These are phyloP conservation scores for Fagus crenata DNA, from an alignment of 306 rosid genomes.

Conservation along the genomic window DNA sequence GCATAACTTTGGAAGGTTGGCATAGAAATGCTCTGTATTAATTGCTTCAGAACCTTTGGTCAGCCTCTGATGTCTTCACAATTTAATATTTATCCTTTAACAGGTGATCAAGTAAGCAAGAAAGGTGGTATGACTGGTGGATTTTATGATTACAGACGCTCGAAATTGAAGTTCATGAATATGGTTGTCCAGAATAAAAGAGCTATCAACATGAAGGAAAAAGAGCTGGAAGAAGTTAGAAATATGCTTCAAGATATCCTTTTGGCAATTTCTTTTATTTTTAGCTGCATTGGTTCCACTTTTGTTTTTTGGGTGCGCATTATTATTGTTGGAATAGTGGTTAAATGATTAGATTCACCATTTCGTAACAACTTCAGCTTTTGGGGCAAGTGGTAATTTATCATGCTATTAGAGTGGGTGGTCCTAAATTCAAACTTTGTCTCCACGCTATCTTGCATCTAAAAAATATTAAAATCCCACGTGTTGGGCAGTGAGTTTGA, in stretches of 20 bases:
- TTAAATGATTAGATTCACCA: not conserved
- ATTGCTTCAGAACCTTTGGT: conserved; percentile 17
- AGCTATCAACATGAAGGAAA: conserved; percentile 52
- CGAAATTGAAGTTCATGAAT: conserved; percentile 86
- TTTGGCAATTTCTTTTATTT: conserved; percentile 21
- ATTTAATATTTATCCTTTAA: conserved; percentile 23
- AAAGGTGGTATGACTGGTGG: conserved; percentile 99
- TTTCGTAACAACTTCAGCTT: too few species aligned
- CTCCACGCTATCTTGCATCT: too few species aligned
- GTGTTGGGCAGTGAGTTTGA: too few species aligned
- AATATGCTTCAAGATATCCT: conserved; percentile 85
- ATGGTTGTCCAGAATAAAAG: conserved; percentile 54
- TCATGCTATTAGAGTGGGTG: too few species aligned
- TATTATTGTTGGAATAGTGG: not conserved
- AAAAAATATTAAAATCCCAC: too few species aligned
- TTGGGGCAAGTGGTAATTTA: too few species aligned
- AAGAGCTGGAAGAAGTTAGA: conserved; percentile 67
- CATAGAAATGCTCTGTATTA: conserved; percentile 15
- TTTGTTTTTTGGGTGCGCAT: not conserved
- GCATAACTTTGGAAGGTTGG: conserved; percentile 95
- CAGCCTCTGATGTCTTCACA: conserved; percentile 33
- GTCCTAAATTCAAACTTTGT: too few species aligned
- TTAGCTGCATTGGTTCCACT: not conserved
- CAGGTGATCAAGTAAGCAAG: conserved; percentile 99
- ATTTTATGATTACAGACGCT: conserved; percentile 90